Percentiles rank a stretch among this genome's conserved stretches.
These are phyloP conservation scores for Herpetospermum pedunculosum DNA, from an alignment of 306 rosid species.

Conservation along the genomic window DNA sequence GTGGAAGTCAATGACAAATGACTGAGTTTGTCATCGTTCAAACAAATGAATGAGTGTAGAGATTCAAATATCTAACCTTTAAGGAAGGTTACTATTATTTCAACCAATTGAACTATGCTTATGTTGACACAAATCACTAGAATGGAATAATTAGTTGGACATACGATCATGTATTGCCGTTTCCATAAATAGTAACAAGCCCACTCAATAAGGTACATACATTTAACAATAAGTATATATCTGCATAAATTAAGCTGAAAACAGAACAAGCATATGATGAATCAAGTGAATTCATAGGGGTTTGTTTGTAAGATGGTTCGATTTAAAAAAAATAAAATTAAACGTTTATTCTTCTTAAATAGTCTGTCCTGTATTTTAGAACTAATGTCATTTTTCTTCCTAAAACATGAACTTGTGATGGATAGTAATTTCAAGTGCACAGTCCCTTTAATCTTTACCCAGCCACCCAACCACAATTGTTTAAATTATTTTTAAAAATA, in stretches of 20 bases:
- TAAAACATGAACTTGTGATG: neutral
- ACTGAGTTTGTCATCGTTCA: neutral
- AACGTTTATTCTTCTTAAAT: neutral
- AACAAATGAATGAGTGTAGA: neutral
- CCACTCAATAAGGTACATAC: neutral
- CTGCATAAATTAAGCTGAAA: neutral
- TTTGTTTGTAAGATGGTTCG: neutral
- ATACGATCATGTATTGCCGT: neutral
- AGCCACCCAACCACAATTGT: neutral
- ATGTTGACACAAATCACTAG: neutral
- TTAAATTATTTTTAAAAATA: neutral
- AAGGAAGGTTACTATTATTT: neutral
- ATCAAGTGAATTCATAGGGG: neutral
- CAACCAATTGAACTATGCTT: neutral
- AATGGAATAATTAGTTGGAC: neutral
- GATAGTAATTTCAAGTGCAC: neutral
- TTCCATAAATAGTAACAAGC: neutral
- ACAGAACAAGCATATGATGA: neutral
- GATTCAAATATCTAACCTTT: neutral
- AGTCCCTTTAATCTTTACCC: neutral
- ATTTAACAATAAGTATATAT: neutral
- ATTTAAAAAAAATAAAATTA: no score
- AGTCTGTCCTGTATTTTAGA: neutral
- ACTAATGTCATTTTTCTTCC: neutral
- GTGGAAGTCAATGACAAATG: neutral